Evolutionary conservation across 148 eudicot genomes (phyloP).

Genomic region (Silene latifolia): DNA sequence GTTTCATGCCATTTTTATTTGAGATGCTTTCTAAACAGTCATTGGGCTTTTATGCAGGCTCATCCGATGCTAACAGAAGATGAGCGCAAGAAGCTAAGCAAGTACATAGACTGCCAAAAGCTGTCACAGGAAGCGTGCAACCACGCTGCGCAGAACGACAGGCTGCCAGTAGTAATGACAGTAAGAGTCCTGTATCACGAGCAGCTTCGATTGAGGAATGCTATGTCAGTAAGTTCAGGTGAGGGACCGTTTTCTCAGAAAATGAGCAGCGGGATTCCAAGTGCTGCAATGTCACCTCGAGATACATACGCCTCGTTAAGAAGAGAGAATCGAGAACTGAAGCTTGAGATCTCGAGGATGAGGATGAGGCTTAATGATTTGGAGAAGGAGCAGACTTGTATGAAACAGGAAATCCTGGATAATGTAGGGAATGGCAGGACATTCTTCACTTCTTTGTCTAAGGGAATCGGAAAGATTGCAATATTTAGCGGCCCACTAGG

Average conservation of each 20-base stretch:
- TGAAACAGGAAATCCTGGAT: conserved; percentile 72
- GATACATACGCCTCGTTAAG: conserved; percentile 73
- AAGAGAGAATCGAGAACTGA: conserved; percentile 71
- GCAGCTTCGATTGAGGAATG: conserved; percentile 50
- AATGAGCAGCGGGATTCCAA: conserved; percentile 56
- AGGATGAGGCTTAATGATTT: conserved; percentile 71
- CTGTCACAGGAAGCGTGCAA: conserved; percentile 75
- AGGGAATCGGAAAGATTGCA: conserved; percentile 50
- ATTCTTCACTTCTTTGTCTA: conserved; percentile 49
- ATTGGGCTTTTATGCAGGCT: conserved; percentile 34
- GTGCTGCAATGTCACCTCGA: conserved; percentile 71
- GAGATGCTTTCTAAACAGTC: too few species aligned
- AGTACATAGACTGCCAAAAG: conserved; percentile 63
- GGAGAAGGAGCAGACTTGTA: conserved; percentile 65
- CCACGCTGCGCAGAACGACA: conserved; percentile 74
- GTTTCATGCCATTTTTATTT: too few species aligned
- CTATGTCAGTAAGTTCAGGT: conserved; percentile 46
- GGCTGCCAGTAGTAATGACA: conserved; percentile 65
- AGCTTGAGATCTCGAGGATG: conserved; percentile 72
- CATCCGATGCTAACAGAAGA: conserved; percentile 50
- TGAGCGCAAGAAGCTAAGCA: conserved; percentile 51
- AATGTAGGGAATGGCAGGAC: conserved; percentile 49
- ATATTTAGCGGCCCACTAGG: conserved; percentile 40
- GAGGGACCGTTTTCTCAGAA: conserved; percentile 51
- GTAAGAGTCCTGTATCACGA: conserved; percentile 66